Base-by-base conservation (phyloP, 176 grass and related monocot genomes). In the Oryza glumipatula region DNA sequence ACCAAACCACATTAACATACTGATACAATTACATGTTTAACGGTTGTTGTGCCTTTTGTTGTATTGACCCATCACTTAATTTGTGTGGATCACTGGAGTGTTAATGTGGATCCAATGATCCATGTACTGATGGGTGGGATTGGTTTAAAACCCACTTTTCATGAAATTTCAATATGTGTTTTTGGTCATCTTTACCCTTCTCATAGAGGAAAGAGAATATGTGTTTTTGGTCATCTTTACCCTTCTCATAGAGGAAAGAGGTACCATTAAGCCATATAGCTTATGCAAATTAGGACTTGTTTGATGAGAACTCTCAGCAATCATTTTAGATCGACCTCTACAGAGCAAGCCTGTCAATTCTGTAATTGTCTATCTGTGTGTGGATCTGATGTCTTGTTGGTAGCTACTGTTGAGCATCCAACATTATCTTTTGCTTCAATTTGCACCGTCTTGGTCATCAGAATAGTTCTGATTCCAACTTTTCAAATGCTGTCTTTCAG, bases 401-500 rank as follows among this genome's bases (percentile, higher is more conserved):
- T 9, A 60, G 6, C 16, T 56, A 56, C 6, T 7, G 51, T 56
- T 15, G 19, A 16, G 51, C 51, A 56, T 56, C 16, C 51, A 56
- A 19, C 51, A 56, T 56, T 6, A 56, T 7, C 56, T 22, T 60
- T 19, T 60, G 4, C 12, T 60, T 60, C 19, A 9, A 22, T 63
- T 63, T 63, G 58, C n/a, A 63, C n/a, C 3, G 0, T 63, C 58
- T 23, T 81, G 64, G 11, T 56, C 41, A 54, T 60, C 5, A 61
- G 24, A 65, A 82, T 77, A 39, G 70, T 87, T 81, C 21, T 82
- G 66, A 88, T 39, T 12, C 26, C 15, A 65, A 26, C 65, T 60
- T 0, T 67, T 76, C 35, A 15, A 22, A 74, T 90, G 39, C 71
- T 76, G 28, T 84, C 81, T 67, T 83, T 26, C 89, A 97, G 92